phyloP scores from a whole-genome alignment of 768 basidiomycete species.

The Thelephora ganbajun region DNA sequence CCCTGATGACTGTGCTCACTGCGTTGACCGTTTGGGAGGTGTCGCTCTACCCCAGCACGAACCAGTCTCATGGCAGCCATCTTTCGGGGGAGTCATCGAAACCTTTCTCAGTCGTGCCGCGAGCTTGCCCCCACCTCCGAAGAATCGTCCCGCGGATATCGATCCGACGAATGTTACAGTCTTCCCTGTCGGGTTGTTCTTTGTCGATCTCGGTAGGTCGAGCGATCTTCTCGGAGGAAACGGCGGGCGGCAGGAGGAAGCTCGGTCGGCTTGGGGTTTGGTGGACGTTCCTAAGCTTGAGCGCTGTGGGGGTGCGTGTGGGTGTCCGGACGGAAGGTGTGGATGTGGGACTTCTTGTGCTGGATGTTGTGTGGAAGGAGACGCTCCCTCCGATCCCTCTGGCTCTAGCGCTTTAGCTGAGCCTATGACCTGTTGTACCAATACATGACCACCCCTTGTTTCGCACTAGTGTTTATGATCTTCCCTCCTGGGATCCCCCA shows the following conservation, averaged over 20 bases:
- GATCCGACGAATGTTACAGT: conserved; percentile 40
- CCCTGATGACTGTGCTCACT: conserved; percentile 42
- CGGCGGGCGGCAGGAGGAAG: conserved; percentile 19
- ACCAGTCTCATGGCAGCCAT: conserved; percentile 4
- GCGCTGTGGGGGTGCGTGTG: conserved; percentile 51
- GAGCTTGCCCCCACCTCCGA: conserved; percentile 49
- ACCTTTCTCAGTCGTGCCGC: conserved; percentile 56
- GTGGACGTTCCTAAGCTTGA: conserved; percentile 51
- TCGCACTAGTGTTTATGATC: too few relatives aligned
- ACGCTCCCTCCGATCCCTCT: neutral
- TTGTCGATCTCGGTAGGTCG: conserved; percentile 12
- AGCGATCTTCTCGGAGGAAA: neutral
- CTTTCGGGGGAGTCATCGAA: conserved; percentile 26
- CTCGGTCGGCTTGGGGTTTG: conserved; percentile 29
- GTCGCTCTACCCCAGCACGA: conserved; percentile 20
- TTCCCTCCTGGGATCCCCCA: too few relatives aligned
- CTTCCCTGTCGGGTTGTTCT: conserved; percentile 26
- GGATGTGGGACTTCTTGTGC: conserved; percentile 42
- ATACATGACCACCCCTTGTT: too few relatives aligned
- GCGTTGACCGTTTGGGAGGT: conserved; percentile 38
- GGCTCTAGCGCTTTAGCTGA: too few relatives aligned
- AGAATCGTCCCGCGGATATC: conserved; percentile 22
- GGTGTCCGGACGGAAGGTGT: conserved; percentile 39
- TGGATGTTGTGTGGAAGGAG: conserved; percentile 28
- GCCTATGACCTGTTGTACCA: conserved; percentile 3